A percentile compares a stretch with the other conserved stretches of the same genome.
Evolutionary conservation across 306 rosid genomes (phyloP).

Genomic region (Casuarina glauca): DNA sequence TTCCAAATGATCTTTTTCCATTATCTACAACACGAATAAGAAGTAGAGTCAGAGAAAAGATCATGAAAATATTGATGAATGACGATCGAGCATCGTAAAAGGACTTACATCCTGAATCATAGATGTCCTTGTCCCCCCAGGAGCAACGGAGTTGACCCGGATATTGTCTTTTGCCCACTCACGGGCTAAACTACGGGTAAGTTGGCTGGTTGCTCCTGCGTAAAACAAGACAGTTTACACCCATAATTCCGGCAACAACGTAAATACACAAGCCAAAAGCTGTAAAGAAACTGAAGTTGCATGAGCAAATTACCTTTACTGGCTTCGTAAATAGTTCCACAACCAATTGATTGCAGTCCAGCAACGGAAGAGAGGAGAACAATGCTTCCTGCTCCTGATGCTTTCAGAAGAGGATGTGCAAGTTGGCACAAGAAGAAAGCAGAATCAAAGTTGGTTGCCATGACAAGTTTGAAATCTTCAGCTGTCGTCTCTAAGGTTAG

Average conservation of each 20-base stretch:
- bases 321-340: constrained; percentile 38
- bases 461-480: constrained; percentile 21
- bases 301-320: constrained; percentile 34
- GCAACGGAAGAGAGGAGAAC: constrained; percentile 42
- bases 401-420: constrained; percentile 21
- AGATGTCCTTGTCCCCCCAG: constrained; percentile 46
- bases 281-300: neutral
- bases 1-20: neutral
- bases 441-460: constrained; percentile 39
- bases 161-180: constrained; percentile 67
- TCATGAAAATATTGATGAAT: too few relatives aligned
- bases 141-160: constrained; percentile 54
- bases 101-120: constrained; percentile 10
- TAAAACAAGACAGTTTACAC: too few relatives aligned
- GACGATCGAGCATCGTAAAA: neutral
- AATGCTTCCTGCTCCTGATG: constrained; percentile 23
- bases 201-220: constrained; percentile 54
- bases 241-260: neutral
- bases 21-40: neutral
- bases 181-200: constrained; percentile 50
- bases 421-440: constrained; percentile 39
- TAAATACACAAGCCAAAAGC: too few relatives aligned
- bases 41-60: neutral
- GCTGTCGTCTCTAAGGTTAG: constrained; percentile 10
- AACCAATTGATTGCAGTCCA: constrained; percentile 30